A percentile compares a stretch with the other conserved stretches of the same genome.
These are phyloP conservation scores for Syzygium grande DNA, from an alignment of 345 rosid genomes.

Conservation along the genomic window DNA sequence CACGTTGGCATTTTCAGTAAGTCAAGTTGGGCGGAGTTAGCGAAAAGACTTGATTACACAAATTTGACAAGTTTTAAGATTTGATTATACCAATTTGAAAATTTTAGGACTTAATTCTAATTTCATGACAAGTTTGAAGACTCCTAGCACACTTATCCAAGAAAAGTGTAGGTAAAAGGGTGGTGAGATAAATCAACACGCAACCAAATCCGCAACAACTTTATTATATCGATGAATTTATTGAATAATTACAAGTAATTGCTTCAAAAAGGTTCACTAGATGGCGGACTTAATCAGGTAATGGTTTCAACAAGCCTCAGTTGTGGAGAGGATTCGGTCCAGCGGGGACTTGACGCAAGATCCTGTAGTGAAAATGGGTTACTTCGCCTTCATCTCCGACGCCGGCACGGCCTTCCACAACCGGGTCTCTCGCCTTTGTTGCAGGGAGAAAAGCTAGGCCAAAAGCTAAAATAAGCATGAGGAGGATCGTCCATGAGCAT, in stretches of 20 bases:
- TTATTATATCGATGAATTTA: not conserved
- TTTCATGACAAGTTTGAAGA: not conserved
- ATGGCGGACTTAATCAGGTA: not conserved
- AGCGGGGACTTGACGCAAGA: not conserved
- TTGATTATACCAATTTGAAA: too few relatives aligned
- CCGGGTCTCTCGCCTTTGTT: not conserved
- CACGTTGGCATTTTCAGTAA: not conserved
- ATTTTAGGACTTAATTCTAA: accelerated
- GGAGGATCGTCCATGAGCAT: not conserved
- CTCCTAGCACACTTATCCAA: not conserved
- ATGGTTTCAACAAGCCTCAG: not conserved
- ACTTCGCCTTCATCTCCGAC: not conserved
- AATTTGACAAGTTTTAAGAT: not conserved
- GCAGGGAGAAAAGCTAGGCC: not conserved
- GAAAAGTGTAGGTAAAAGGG: not conserved
- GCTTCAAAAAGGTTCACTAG: not conserved
- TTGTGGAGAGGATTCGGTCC: not conserved
- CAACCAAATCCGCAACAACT: not conserved
- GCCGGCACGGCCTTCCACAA: not conserved
- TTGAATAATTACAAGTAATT: not conserved
- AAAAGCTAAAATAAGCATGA: not conserved
- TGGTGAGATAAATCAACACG: not conserved
- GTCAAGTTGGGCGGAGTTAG: not conserved
- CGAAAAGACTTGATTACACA: not conserved
- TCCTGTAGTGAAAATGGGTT: not conserved